Evolutionary conservation across 768 basidiomycete species (phyloP).

Genomic region (Cyclocybe aegerita): DNA sequence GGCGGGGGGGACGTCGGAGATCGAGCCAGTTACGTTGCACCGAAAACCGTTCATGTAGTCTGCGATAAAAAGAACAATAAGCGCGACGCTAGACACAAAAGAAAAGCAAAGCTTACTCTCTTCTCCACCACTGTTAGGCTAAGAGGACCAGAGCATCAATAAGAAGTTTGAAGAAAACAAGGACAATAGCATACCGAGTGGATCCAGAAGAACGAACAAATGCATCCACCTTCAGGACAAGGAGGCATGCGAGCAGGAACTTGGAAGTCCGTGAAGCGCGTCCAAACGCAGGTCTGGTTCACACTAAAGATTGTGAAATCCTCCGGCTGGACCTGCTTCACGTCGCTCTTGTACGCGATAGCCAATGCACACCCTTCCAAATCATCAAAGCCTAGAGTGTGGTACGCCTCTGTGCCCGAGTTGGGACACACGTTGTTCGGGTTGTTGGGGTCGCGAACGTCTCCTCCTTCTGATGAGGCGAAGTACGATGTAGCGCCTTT

Average conservation of each 20-base stretch:
- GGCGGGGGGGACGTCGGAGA: conserved; percentile 51
- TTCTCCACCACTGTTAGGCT: conserved; percentile 56
- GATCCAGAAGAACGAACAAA: conserved; percentile 76
- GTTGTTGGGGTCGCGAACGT: conserved; percentile 46
- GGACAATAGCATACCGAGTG: conserved; percentile 43
- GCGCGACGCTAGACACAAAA: background rate
- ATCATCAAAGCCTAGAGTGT: conserved; percentile 55
- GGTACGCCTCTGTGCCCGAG: conserved; percentile 42
- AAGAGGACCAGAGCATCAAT: background rate
- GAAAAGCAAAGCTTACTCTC: conserved; percentile 45
- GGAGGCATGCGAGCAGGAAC: conserved; percentile 70
- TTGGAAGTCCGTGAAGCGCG: conserved; percentile 63
- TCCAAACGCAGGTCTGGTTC: conserved; percentile 77
- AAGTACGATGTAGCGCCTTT: conserved; percentile 63
- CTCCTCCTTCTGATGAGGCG: conserved; percentile 49
- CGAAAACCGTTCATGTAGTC: conserved; percentile 79
- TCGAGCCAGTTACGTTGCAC: conserved; percentile 57
- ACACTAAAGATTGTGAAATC: conserved; percentile 76
- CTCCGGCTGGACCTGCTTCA: conserved; percentile 52
- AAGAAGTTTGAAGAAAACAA: background rate
- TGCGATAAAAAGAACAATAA: conserved; percentile 17
- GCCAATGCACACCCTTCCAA: conserved; percentile 66
- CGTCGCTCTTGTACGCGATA: conserved; percentile 75
- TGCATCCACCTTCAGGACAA: conserved; percentile 62
- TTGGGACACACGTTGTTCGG: conserved; percentile 54